These are phyloP conservation scores for Atkinsonella hypoxylon DNA, from an alignment of 2,329 filamentous ascomycete species.

Conservation along the genomic window DNA sequence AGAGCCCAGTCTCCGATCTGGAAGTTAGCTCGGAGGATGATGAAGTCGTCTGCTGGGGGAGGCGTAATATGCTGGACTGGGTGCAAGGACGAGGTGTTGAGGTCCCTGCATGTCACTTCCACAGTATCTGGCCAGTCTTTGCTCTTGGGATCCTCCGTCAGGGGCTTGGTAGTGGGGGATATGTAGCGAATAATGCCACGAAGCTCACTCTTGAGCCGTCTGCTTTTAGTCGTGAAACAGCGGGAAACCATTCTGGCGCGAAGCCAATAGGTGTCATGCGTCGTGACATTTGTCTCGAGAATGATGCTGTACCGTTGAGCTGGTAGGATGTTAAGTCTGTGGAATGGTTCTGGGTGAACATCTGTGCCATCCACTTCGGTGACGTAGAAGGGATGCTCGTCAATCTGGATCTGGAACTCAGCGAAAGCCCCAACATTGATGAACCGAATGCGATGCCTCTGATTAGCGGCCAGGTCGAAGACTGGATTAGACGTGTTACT, in stretches of 20 bases:
- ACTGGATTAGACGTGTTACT: conserved; percentile 24
- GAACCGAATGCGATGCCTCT: conserved; percentile 53
- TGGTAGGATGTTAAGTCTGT: conserved; percentile 53
- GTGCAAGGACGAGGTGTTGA: conserved; percentile 36
- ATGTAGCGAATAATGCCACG: conserved; percentile 21
- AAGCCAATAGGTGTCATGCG: conserved; percentile 47
- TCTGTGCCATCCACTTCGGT: conserved; percentile 61
- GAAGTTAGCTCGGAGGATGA: conserved; percentile 40
- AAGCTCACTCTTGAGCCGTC: conserved; percentile 18
- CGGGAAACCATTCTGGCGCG: conserved; percentile 37
- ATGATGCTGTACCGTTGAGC: conserved; percentile 62
- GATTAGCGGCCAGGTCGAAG: conserved; percentile 37
- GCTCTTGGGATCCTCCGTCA: conserved; percentile 20
- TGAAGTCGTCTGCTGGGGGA: conserved; percentile 26
- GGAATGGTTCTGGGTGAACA: conserved; percentile 45
- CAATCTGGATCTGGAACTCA: conserved; percentile 59
- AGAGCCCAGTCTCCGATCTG: conserved; percentile 42
- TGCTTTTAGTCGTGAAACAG: conserved; percentile 24
- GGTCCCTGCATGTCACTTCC: conserved; percentile 37
- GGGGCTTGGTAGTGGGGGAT: fast-evolving
- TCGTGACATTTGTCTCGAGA: conserved; percentile 45
- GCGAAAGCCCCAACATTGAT: conserved; percentile 61
- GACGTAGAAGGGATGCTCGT: conserved; percentile 51
- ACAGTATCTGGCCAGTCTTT: conserved; percentile 37
- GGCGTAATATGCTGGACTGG: conserved; percentile 23